These are phyloP conservation scores for Litsea cubeba DNA, from an alignment of 164 flowering plant genomes.

Conservation along the genomic window DNA sequence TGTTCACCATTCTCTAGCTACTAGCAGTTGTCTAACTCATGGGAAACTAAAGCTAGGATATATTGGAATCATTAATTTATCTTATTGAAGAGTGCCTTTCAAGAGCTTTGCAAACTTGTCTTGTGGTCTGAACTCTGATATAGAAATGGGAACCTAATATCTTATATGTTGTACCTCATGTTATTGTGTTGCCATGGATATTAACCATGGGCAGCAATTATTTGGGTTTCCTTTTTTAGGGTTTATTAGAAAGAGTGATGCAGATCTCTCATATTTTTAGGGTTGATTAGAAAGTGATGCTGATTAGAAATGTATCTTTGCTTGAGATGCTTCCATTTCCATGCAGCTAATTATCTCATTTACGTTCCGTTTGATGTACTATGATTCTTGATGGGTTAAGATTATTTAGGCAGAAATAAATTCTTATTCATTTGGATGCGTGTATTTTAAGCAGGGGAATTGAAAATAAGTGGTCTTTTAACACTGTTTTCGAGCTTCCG, in stretches of 20 bases:
- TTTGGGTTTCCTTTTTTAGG: not conserved
- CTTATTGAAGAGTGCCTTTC: not conserved
- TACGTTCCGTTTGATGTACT: too few relatives aligned
- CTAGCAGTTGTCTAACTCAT: not conserved
- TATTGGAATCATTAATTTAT: not conserved
- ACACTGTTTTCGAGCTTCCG: too few relatives aligned
- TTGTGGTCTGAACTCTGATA: not conserved
- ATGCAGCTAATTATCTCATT: too few relatives aligned
- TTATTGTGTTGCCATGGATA: not conserved
- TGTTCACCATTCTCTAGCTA: not conserved
- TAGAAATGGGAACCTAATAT: not conserved
- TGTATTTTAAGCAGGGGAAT: too few relatives aligned
- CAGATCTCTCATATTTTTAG: too few relatives aligned
- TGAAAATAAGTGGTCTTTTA: too few relatives aligned
- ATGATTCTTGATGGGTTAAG: too few relatives aligned
- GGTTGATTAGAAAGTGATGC: too few relatives aligned
- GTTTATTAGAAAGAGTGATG: not conserved
- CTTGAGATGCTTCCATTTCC: too few relatives aligned
- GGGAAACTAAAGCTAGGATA: not conserved
- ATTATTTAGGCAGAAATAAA: too few relatives aligned
- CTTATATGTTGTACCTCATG: not conserved
- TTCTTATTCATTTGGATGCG: too few relatives aligned
- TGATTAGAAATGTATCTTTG: too few relatives aligned
- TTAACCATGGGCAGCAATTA: not conserved
- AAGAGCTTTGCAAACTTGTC: not conserved